Base-by-base conservation (phyloP, 2,329 filamentous ascomycete species). In the Fusarium pseudograminearum region DNA sequence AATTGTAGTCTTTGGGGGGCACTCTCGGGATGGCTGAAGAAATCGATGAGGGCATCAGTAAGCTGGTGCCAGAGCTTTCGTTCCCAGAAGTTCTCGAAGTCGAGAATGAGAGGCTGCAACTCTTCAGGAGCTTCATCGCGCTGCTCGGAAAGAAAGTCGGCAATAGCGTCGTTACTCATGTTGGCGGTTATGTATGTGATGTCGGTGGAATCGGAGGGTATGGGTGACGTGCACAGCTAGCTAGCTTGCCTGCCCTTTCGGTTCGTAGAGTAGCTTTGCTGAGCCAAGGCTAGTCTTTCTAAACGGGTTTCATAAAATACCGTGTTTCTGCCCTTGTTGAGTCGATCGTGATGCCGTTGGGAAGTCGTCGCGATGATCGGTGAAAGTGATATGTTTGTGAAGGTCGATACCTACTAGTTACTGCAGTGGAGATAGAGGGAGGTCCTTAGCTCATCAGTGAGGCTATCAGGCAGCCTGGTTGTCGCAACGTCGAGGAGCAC, bases 41-140 rank as follows among this genome's bases (percentile, higher is more conserved):
- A 98, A 73, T 92, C 87, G 74, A 97, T 85, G 59, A 99, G 88
- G 55, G 91, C 86, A 78, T 97, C 92, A 36, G 96, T 99, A 73
- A 99, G 91, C 83, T 99, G 94, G 84, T 99, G 96, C 96, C 96
- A 99, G 83, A 99, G 88, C 84, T 98, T 98, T 76, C 95, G 91
- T 85, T 99, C 96, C 96, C 96, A 99, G 78, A 90, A 93, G 79
- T 97, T 94, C 85, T 99, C 96, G 73, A 99, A 97, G 76, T 91
- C 89, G 75, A 99, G 87, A 80, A 98, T 93, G 77, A 93, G 89
- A 76, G 91, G 88, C 83, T 98, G 94, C 55, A 97, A 88, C 80
- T 97, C 92, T 74, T 94, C 92, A 54, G 94, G 92, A 76, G 94
- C 93, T 79, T 90, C 85, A 78, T 97, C 93, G 79, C 94, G 92